These are phyloP conservation scores for Erysimum pusillum DNA, from an alignment of 441 rosid genomes.

Conservation along the genomic window DNA sequence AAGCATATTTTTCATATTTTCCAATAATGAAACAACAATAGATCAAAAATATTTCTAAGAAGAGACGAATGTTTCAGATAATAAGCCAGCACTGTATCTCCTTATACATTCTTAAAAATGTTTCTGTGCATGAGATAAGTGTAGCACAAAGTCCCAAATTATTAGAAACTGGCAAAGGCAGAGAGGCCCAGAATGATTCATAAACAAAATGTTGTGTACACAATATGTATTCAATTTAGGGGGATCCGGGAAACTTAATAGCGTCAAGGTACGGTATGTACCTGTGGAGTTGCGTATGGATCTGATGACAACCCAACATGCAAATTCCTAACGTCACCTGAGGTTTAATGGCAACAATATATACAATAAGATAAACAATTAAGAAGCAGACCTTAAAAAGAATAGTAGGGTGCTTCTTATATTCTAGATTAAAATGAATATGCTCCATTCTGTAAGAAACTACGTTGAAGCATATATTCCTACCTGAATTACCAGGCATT, in stretches of 20 bases:
- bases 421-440: slow-evolving; percentile 43
- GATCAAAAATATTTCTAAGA: background rate
- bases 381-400: background rate
- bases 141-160: slow-evolving; percentile 16
- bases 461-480: slow-evolving; percentile 51
- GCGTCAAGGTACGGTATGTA: slow-evolving; percentile 23
- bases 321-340: slow-evolving; percentile 67
- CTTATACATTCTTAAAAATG: background rate
- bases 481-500: slow-evolving; percentile 59
- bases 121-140: slow-evolving; percentile 8
- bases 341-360: slow-evolving; percentile 24
- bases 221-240: background rate
- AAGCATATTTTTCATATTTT: background rate
- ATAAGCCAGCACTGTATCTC: slow-evolving; percentile 1
- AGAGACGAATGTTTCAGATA: background rate
- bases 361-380: background rate
- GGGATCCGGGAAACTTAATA: background rate
- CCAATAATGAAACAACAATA: background rate
- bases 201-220: slow-evolving; percentile 4
- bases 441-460: slow-evolving; percentile 7
- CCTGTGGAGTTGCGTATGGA: slow-evolving; percentile 65
- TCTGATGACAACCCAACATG: slow-evolving; percentile 65
- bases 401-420: slow-evolving; percentile 38
- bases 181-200: slow-evolving; percentile 14
- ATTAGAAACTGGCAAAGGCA: slow-evolving; percentile 12